Evolutionary conservation across 257 asterid species (phyloP), one percentile per base, ranked within the genome.

Genomic region (Jaltomata sinuosa): DNA sequence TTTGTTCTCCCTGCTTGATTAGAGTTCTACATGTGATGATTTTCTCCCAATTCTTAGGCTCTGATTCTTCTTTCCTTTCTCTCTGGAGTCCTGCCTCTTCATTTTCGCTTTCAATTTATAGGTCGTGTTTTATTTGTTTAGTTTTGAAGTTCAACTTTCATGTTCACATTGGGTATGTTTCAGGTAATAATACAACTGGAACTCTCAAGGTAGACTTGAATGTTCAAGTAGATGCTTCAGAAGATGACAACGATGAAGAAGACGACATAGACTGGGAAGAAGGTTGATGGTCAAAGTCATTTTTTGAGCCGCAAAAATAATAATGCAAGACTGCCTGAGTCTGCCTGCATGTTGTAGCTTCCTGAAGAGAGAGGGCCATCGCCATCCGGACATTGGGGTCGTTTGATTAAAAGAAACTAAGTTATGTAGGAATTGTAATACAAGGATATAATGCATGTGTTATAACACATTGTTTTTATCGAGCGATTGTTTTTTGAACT

Each of bases 191-290:
- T 84, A 59, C 87, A 27, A 85, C 90, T 14, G 91, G 85, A 78
- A 87, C 65, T 27, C 91, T 84, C 82, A 94, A 93, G 85, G 95
- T 92, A 19, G 97, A 94, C 94, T 87, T 94, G 79, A 94, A 94
- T 49, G 91, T 92, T 62, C 92, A 91, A 90, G 98, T 97, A 42
- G 97, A 88, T 83, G 93, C 91, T 87, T 69, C 87, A 52, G 92
- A 59, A 49, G 92, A 88, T 8, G 91, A 88, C 22, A 89, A 84
- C 29, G 93, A 90, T 2, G 96, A 91, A 0, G 93, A 91, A 31
- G 97, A 93, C 54, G 96, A 85, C 76, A 85, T 91, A 7, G 97
- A 92, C 86, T 94, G 98, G 98, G 97, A 94, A 84, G 97, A 94
- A 40, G 98, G 97, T 29, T 95, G 87, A 91, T 78, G 38, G 5